A percentile compares a stretch with the other conserved stretches of the same genome.
phyloP scores from a whole-genome alignment of 1,139 yeast species.

The Geotrichum australiense region DNA sequence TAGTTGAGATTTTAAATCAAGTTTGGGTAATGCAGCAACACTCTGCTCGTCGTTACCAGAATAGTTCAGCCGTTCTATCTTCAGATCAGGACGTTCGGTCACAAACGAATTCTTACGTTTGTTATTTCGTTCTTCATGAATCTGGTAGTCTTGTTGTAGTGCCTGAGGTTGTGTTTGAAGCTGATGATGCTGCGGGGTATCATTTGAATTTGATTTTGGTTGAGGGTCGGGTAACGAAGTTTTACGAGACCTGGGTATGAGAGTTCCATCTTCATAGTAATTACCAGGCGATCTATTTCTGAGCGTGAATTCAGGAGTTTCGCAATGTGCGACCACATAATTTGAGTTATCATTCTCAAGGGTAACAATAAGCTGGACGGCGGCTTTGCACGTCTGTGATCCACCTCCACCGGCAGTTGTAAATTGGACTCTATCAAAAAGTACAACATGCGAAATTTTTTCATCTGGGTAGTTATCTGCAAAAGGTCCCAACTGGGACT shows the following conservation, averaged over 20 bases:
- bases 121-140: background rate
- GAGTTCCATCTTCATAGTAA: constrained; percentile 15
- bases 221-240: background rate
- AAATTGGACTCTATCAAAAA: constrained; percentile 18
- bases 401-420: constrained; percentile 18
- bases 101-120: constrained; percentile 12
- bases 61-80: constrained; percentile 6
- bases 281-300: constrained; percentile 17
- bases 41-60: too few relatives aligned
- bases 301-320: constrained; percentile 16
- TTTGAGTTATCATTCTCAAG: constrained; percentile 13
- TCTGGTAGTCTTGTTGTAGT: background rate
- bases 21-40: constrained; percentile 4
- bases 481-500: constrained; percentile 14
- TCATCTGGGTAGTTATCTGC: constrained; percentile 15
- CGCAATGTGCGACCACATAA: constrained; percentile 16
- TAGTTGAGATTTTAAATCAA: background rate
- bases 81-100: constrained; percentile 14
- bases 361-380: constrained; percentile 15
- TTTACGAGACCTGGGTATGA: constrained; percentile 14
- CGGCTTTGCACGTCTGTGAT: constrained; percentile 13
- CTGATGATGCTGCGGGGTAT: background rate
- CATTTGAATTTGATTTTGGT: background rate
- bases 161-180: too few relatives aligned
- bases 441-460: constrained; percentile 16